Evolutionary conservation across 177 flowering plant genomes (phyloP), one percentile per base, ranked within the genome.

Genomic region (Vitis hybrid): DNA sequence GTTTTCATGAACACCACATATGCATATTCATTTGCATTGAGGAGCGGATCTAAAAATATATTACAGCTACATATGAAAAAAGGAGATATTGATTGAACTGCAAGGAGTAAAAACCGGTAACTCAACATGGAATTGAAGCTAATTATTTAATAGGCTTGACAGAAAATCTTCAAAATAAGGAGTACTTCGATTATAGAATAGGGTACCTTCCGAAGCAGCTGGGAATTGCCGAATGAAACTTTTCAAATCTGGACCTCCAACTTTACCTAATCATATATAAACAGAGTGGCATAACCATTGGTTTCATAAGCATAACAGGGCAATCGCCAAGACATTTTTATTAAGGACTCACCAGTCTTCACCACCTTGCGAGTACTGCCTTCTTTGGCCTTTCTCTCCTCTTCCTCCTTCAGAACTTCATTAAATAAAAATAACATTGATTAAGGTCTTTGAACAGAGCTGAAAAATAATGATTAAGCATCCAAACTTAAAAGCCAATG

Each of bases 221-320:
- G 88, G 92, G 74, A 89, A 86, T 73, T 94, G 98, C 57, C 71
- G 85, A 40, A 94, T 78, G 81, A 94, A 94, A 74, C 97, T 94
- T 74, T 74, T 82, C 83, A 92, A 82, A 79, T 94, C 94, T 69
- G 98, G 97, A 76, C 85, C 88, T 66, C 75, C 89, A 79, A 75
- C 86, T 81, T 88, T 92, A 68, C 87, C 98, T 92, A 7, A 40
- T 40, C 8, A 40, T 40, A 66, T 54, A 58, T 7, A 67, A 48
- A 56, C 24, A 55, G 40, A 65, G 35, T 13, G 68, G 19, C 24
- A 19, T 0, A 21, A 56, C 52, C 24, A 58, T 11, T 3, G 32
- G 3, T 11, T 0, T 52, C 6, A 13, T 24, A 46, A 46, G 66
- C 4, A 32, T 5, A 19, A 30, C 5, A 56, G 64, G 21, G 48